Conservation (phyloP, 495 filamentous ascomycete species). For the Lophiotrema nucula region DNA sequence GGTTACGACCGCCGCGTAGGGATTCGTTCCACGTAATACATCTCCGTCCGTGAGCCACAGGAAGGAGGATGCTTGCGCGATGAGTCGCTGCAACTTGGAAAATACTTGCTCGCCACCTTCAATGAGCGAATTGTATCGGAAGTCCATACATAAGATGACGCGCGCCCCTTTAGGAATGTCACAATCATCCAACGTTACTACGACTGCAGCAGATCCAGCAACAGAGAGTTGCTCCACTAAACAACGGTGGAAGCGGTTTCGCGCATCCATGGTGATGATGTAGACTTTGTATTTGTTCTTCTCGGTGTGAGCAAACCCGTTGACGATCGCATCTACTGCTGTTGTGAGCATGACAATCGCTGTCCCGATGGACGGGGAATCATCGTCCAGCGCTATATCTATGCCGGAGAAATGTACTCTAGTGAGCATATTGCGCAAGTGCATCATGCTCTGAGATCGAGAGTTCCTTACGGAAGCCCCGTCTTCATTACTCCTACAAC, state of each 20-base stretch:
- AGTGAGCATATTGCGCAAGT: neutral
- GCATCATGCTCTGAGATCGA: neutral
- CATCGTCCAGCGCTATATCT: neutral
- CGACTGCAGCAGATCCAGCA: neutral
- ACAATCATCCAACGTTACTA: neutral
- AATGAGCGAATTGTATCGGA: neutral
- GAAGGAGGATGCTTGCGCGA: slow-evolving; percentile 18
- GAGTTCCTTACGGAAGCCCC: no score
- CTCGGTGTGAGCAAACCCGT: neutral
- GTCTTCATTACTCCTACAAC: no score
- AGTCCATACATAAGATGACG: neutral
- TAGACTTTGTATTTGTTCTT: neutral
- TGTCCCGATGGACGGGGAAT: neutral
- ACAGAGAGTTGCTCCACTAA: neutral
- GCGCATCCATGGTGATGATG: neutral
- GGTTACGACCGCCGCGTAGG: slow-evolving; percentile 22
- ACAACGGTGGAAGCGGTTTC: neutral
- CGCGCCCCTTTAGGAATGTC: neutral
- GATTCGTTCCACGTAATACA: slow-evolving; percentile 26
- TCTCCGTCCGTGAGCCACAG: slow-evolving; percentile 20
- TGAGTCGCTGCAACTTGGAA: slow-evolving; percentile 7
- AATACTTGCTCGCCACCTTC: neutral
- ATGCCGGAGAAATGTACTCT: neutral
- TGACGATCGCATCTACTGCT: neutral
- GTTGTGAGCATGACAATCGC: neutral